Evolutionary conservation across 2,329 filamentous ascomycete species (phyloP), one percentile per base, ranked within the genome.

Genomic region (Microcyclospora pomicola): DNA sequence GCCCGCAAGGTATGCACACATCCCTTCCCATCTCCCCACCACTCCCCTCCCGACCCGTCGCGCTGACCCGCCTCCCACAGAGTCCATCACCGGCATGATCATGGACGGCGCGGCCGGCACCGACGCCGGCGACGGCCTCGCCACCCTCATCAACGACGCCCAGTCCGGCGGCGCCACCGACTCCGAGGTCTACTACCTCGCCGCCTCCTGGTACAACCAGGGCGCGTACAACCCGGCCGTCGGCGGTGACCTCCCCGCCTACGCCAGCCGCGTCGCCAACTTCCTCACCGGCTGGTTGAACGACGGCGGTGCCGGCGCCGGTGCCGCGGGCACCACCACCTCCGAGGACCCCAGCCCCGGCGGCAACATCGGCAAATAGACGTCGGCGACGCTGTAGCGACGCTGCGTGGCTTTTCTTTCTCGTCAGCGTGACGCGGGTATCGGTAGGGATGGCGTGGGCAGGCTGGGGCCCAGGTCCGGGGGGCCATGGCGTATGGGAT

Each of bases 51-150:
- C 19, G 19, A 24, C 5, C 19, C 7, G 7, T 7, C 19, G 7
- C 4, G 59, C 56, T 42, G 59, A 59, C 42, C 15, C 13, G 14
- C 30, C 9, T 6, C 30, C 14, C 12, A 31, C 30, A n/a, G 30
- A 41, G 38, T 44, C 48, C 35, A 59, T 65, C 42, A 42, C 39
- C n/a, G 46, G 49, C 14, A 65, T 65, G 62, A 52, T 65, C 24
- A 44, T 46, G 9, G 66, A 70, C 33, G 67, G 67, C n/a, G 54
- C 58, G 1, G 49, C 52, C 16, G 66, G 66, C 13, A 63, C 65
- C 3, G 38, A 49, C 5, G 43, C 47, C n/a, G 63, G 63, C 3
- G 60, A 64, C 12, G 67, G 65, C 2, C 51, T 69, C 14, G 30
- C 30, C 30, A 31, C 12, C 30, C 30, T 31, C 14, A 31, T 31